Conservation (phyloP, 345 rosid genomes). For the Excoecaria cochinchinensis region DNA sequence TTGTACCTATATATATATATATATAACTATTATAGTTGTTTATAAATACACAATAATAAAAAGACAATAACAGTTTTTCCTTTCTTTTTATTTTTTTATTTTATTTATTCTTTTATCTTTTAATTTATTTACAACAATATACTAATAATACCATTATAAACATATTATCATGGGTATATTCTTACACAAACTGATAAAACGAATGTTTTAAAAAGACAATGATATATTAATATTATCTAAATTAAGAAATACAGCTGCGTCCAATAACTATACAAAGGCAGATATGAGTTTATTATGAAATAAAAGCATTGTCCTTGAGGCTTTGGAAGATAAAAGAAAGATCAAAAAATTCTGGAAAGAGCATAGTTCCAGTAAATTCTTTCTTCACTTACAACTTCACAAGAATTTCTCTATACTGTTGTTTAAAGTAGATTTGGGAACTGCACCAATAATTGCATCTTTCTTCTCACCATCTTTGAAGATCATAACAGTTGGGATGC, state of each 20-base stretch:
- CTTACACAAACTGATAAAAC: not conserved
- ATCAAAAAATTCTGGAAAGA: constrained; percentile 8
- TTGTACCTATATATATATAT: too few relatives aligned
- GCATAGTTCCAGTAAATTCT: constrained; percentile 10
- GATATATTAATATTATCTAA: constrained; percentile 12
- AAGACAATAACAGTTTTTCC: too few relatives aligned
- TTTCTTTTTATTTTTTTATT: too few relatives aligned
- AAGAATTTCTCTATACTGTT: constrained; percentile 45
- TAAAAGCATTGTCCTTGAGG: constrained; percentile 8
- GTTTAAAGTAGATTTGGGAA: constrained; percentile 43
- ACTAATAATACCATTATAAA: not conserved
- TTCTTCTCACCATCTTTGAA: constrained; percentile 51
- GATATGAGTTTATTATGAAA: constrained; percentile 7
- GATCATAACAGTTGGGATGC: constrained; percentile 53
- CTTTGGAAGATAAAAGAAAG: not conserved
- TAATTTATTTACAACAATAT: too few relatives aligned
- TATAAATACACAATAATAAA: too few relatives aligned
- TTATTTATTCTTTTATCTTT: too few relatives aligned
- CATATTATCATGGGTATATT: not conserved
- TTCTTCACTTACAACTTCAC: constrained; percentile 21
- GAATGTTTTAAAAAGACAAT: not conserved
- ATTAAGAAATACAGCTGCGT: constrained; percentile 14
- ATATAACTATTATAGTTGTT: too few relatives aligned
- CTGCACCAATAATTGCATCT: constrained; percentile 50
- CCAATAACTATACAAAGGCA: constrained; percentile 32